phyloP scores from a whole-genome alignment of 208 protist genomes.

The Crithidia bombi region DNA sequence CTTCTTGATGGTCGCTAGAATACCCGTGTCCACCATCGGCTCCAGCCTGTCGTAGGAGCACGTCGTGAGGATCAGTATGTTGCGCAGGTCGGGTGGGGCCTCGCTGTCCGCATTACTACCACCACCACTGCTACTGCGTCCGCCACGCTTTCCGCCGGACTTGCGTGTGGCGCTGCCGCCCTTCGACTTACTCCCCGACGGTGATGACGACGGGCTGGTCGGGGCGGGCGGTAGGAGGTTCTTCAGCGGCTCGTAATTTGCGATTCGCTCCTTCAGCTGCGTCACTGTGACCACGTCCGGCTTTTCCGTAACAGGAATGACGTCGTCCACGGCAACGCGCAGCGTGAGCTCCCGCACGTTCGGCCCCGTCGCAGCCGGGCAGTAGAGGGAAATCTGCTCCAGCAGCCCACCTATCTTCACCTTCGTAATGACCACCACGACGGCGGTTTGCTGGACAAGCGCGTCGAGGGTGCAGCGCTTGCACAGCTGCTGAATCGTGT shows the following conservation, averaged over 20 bases:
- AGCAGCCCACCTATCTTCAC: slow-evolving; percentile 74
- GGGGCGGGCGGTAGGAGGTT: slow-evolving; percentile 34
- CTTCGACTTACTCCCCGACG: slow-evolving; percentile 1
- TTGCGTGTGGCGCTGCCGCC: slow-evolving; percentile 13
- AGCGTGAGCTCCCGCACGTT: slow-evolving; percentile 61
- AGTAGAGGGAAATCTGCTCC: slow-evolving; percentile 85
- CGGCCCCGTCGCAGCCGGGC: slow-evolving; percentile 45
- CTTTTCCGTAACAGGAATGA: slow-evolving; percentile 71
- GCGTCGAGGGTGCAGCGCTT: slow-evolving; percentile 56
- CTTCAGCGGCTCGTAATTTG: slow-evolving; percentile 67
- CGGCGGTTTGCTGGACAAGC: slow-evolving; percentile 66
- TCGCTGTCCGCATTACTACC: neutral
- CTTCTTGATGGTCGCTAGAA: slow-evolving; percentile 68
- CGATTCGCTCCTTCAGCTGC: slow-evolving; percentile 83
- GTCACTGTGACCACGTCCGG: slow-evolving; percentile 73
- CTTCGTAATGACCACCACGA: slow-evolving; percentile 75
- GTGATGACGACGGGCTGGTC: slow-evolving; percentile 7
- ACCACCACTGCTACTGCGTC: neutral
- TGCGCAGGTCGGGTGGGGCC: slow-evolving; percentile 55
- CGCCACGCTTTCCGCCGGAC: slow-evolving; percentile 29
- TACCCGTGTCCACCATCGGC: slow-evolving; percentile 78
- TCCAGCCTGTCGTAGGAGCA: slow-evolving; percentile 69
- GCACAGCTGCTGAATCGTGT: slow-evolving; percentile 47
- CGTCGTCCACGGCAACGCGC: slow-evolving; percentile 81
- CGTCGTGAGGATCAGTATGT: slow-evolving; percentile 81